A percentile compares a stretch with the other conserved stretches of the same genome.
Conservation (phyloP, 169 alveolate species). For the Plasmodium knowlesi region DNA sequence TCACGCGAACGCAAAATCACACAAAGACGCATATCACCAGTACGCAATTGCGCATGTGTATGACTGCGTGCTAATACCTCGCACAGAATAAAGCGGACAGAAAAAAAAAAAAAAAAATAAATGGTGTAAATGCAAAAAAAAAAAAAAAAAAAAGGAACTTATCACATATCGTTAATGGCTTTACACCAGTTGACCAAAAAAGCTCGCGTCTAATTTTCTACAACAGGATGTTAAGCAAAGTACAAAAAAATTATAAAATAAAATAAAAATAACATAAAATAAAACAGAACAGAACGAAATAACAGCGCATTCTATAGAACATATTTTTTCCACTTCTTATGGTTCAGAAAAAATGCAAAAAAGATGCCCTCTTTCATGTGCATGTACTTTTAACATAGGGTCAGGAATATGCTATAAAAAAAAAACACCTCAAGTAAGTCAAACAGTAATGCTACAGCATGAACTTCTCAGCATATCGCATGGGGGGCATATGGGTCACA, state of each 20-base stretch:
- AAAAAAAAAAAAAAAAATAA: constrained; percentile 20
- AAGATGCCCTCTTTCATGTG: constrained; percentile 62
- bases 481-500: neutral
- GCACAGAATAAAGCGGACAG: constrained; percentile 10
- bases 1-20: neutral
- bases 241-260: constrained; percentile 1
- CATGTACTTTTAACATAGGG: constrained; percentile 54
- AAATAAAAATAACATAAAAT: neutral
- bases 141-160: constrained; percentile 2
- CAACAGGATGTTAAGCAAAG: constrained; percentile 33
- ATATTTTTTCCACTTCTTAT: neutral
- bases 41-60: neutral
- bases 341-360: constrained; percentile 25
- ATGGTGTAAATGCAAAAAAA: constrained; percentile 16
- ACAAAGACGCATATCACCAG: neutral
- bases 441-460: neutral
- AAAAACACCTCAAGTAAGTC: neutral
- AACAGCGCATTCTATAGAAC: constrained; percentile 17
- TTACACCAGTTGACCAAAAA: constrained; percentile 32
- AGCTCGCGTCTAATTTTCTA: constrained; percentile 33
- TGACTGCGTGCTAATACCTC: constrained; percentile 19
- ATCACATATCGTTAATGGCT: constrained; percentile 8
- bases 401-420: neutral
- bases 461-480: neutral
- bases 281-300: constrained; percentile 12